Percentiles rank a stretch among this genome's conserved stretches.
Conservation (phyloP, 2,329 filamentous ascomycete genomes). For the Xylariaceae sp. region DNA sequence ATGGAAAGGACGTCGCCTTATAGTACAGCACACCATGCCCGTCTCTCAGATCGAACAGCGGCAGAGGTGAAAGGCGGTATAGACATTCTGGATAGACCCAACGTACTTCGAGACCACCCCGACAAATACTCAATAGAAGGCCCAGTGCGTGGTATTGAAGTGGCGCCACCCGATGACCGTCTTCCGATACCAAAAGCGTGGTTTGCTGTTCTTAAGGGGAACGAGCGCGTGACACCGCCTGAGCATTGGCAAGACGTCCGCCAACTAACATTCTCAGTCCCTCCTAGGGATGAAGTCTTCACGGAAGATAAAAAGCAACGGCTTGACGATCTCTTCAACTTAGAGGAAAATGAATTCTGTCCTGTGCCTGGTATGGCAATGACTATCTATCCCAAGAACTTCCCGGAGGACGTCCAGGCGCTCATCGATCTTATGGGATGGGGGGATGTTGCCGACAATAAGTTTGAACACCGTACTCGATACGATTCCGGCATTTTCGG, state of each 20-base stretch:
- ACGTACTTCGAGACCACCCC: constrained; percentile 31
- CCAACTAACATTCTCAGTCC: constrained; percentile 59
- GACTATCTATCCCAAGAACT: constrained; percentile 84
- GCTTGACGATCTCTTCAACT: not conserved
- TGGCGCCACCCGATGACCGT: constrained; percentile 23
- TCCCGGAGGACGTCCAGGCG: constrained; percentile 70
- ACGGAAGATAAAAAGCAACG: not conserved
- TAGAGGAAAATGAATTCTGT: not conserved
- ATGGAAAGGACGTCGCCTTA: constrained; percentile 12
- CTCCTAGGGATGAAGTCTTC: not conserved
- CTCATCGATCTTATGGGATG: constrained; percentile 79
- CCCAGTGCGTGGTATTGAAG: no score
- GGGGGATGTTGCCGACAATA: constrained; percentile 65
- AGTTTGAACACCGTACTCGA: constrained; percentile 40
- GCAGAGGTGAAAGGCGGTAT: constrained; percentile 12
- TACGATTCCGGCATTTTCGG: not conserved
- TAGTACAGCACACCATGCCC: constrained; percentile 15
- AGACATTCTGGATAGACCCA: constrained; percentile 30
- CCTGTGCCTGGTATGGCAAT: constrained; percentile 69
- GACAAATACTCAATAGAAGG: constrained; percentile 28
- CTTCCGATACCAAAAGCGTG: constrained; percentile 57
- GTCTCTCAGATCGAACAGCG: constrained; percentile 19
- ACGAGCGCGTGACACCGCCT: constrained; percentile 67
- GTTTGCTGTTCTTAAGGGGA: constrained; percentile 56
- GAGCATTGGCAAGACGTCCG: constrained; percentile 94